Conservation (phyloP, 2,329 filamentous ascomycete genomes). For the Clarireedia paspali region DNA sequence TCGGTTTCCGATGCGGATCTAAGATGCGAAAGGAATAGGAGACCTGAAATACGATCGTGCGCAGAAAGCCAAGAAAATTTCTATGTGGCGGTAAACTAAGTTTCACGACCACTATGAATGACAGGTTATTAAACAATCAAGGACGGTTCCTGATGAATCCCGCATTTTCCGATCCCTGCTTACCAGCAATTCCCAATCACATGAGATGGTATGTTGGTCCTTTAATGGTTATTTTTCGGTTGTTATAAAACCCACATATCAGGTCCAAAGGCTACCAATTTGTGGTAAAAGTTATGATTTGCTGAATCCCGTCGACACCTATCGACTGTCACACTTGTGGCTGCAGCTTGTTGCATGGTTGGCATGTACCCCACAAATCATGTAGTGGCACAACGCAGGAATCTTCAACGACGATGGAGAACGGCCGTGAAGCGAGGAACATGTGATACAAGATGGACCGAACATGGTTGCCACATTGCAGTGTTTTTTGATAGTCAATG, state of each 20-base stretch:
- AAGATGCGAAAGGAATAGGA: not conserved
- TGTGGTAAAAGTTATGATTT: constrained; percentile 1
- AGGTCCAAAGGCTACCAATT: not conserved
- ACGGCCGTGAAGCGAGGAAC: no score
- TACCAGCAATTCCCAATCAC: not conserved
- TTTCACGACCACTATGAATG: not conserved
- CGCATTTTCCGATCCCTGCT: not conserved
- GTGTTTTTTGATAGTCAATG: not conserved
- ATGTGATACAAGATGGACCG: no score
- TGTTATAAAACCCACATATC: not conserved
- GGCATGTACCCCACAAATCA: not conserved
- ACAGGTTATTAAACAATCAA: not conserved
- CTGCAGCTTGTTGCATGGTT: not conserved
- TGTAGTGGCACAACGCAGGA: not conserved
- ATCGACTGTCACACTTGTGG: not conserved
- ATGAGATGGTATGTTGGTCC: not conserved
- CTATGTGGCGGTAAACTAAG: not conserved
- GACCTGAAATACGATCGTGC: not conserved
- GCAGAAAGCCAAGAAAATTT: not conserved
- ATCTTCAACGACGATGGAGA: no score
- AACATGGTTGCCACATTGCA: not conserved
- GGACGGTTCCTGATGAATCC: not conserved
- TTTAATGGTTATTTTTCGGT: not conserved
- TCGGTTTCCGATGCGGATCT: no score
- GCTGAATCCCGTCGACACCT: not conserved